phyloP scores from a whole-genome alignment of 345 rosid species.

The Rhizophora apiculata region DNA sequence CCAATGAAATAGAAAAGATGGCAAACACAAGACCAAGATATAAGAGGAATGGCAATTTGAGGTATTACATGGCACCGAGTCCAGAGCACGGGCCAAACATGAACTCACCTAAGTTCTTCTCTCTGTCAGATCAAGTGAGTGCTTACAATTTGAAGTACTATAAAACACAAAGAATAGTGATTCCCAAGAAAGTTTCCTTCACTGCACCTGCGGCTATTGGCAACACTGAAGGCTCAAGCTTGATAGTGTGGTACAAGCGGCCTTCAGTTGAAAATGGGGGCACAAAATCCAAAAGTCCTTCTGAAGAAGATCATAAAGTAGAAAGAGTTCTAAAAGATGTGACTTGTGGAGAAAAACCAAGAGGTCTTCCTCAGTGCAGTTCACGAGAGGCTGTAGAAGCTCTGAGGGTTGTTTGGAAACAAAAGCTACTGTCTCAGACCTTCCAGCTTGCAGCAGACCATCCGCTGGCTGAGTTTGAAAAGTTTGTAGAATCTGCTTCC shows the following conservation, averaged over 20 bases:
- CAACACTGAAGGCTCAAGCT: conserved; percentile 2
- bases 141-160: no score
- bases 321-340: conserved; percentile 6
- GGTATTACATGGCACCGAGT: no score
- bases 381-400: conserved; percentile 6
- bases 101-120: no score
- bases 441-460: neutral
- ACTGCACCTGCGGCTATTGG: conserved; percentile 1
- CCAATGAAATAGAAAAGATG: no score
- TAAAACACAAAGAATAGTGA: neutral
- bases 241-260: neutral
- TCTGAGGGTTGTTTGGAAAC: conserved; percentile 20
- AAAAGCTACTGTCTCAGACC: conserved; percentile 19
- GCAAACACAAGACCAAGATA: no score
- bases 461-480: conserved; percentile 30
- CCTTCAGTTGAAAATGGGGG: conserved; percentile 9
- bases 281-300: neutral
- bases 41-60: no score
- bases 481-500: conserved; percentile 20
- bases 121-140: no score
- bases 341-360: conserved; percentile 10
- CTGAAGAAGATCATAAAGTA: conserved; percentile 3
- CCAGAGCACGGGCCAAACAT: no score
- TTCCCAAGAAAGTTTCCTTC: neutral
- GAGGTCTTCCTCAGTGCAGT: conserved; percentile 4